Base-by-base conservation (phyloP, 169 alveolate species). In the Cyclospora cayetanensis region DNA sequence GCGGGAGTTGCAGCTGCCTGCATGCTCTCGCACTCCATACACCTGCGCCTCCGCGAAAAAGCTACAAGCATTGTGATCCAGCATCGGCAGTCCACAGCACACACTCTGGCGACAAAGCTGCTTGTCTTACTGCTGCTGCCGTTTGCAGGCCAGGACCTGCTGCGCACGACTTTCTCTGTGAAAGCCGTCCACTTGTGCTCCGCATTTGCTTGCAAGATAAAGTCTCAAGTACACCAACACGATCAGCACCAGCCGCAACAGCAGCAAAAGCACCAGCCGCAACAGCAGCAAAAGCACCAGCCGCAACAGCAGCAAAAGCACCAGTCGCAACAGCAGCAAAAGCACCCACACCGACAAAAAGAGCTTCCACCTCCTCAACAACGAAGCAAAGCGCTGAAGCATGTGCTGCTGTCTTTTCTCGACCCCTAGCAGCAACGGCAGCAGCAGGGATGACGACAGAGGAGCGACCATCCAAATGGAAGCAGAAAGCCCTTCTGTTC, bases 91-190 rank as follows among this genome's bases (percentile, higher is more conserved):
- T n/a, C n/a, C n/a, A n/a, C n/a, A n/a, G n/a, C n/a, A n/a, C n/a
- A n/a, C n/a, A n/a, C n/a, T n/a, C 39, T 65, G 77, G 60, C 60
- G 15, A 15, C 7, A 46, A 46, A 46, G 15, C 77, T 68, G 80
- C 63, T 74, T 35, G 25, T 39, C 34, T 29, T 74, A 5, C 37
- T 41, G 35, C 41, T 12, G 65, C 60, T 72, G 84, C 63, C 29
- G 84, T 29, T 29, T 37, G 42, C 85, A 74, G 85, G 4, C 85
- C 85, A 15, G 85, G 85, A 1, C 65, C 60, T 2, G 85, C 65
- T 22, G 55, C 85, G 31, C 85, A 74, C 65, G 85, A 74, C 39
- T 74, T 74, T 20, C 85, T 74, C 1, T 74, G 85, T 22, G 85
- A 74, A 37, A 20, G 22, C 31, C 65, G 60, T 12, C 85, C 85